Evolutionary conservation across 2,329 filamentous ascomycete species (phyloP).

Genomic region (Sordariomycetes sp.): DNA sequence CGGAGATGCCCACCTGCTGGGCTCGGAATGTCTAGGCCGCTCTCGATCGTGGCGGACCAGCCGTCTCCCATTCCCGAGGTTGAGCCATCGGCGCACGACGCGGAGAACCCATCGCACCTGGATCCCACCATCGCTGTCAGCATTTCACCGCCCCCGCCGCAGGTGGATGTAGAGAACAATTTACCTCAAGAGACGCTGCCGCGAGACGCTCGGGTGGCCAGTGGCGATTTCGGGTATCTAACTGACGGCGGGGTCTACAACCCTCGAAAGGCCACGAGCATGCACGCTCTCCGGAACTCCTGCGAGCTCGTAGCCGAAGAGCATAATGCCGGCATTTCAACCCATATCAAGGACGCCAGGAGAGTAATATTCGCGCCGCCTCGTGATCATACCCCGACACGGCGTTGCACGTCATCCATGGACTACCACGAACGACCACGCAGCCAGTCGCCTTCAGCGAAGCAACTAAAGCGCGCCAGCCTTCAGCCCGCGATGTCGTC

Average conservation of each 20-base stretch:
- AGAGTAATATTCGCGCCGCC: neutral
- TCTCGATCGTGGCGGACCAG: slow-evolving; percentile 44
- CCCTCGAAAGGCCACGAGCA: slow-evolving; percentile 19
- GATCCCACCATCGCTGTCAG: slow-evolving; percentile 1
- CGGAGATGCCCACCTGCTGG: slow-evolving; percentile 27
- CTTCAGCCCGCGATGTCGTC: slow-evolving; percentile 4
- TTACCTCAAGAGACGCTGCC: neutral
- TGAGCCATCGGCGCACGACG: neutral
- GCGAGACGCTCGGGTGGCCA: neutral
- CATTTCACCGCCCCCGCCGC: slow-evolving; percentile 1
- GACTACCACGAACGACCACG: slow-evolving; percentile 14
- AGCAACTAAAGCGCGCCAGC: slow-evolving; percentile 9
- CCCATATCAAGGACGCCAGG: neutral
- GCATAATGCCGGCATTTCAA: neutral
- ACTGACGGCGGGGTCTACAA: slow-evolving; percentile 2
- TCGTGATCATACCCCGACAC: neutral
- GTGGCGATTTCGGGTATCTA: neutral
- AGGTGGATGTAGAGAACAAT: neutral
- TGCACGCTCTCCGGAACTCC: slow-evolving; percentile 16
- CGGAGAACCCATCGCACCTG: neutral
- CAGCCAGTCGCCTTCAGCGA: slow-evolving; percentile 12
- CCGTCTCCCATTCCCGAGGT: slow-evolving; percentile 28
- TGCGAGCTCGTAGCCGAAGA: neutral
- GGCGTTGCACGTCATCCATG: slow-evolving; percentile 20
- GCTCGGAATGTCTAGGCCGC: slow-evolving; percentile 34